These are phyloP conservation scores for Pelargonium nanum DNA, from an alignment of 345 rosid genomes.

Conservation along the genomic window DNA sequence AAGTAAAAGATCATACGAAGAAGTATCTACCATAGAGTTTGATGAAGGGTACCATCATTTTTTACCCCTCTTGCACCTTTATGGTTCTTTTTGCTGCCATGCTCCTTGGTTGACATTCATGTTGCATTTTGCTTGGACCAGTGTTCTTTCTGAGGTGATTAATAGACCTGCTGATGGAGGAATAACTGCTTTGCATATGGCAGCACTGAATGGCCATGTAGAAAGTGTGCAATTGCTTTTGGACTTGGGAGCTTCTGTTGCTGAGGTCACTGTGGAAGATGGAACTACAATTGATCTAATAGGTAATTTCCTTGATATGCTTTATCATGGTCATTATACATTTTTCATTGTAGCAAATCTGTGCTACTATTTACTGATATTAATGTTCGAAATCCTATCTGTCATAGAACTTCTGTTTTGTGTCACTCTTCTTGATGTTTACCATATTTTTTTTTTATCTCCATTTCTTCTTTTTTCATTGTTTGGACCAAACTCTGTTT, in stretches of 20 bases:
- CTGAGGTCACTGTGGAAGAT: constrained; percentile 74
- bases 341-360: not conserved
- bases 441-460: not conserved
- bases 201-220: constrained; percentile 79
- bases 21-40: constrained; percentile 37
- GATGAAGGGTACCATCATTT: constrained; percentile 38
- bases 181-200: constrained; percentile 88
- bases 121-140: constrained; percentile 15
- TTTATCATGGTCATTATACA: not conserved
- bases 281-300: constrained; percentile 91
- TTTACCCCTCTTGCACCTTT: not conserved
- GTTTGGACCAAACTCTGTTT: no score
- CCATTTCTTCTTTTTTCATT: not conserved
- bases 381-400: not conserved
- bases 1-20: constrained; percentile 22
- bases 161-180: constrained; percentile 93
- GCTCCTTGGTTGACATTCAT: constrained; percentile 3
- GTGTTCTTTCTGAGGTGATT: constrained; percentile 57
- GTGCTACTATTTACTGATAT: not conserved
- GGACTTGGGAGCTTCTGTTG: constrained; percentile 80
- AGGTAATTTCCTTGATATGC: constrained; percentile 27
- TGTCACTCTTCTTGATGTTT: constrained; percentile 1
- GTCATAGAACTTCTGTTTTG: not conserved
- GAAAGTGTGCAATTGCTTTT: constrained; percentile 72
- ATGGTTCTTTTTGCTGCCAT: not conserved